Conservation (phyloP, 2,329 filamentous ascomycete species). For the Cercospora sp. region DNA sequence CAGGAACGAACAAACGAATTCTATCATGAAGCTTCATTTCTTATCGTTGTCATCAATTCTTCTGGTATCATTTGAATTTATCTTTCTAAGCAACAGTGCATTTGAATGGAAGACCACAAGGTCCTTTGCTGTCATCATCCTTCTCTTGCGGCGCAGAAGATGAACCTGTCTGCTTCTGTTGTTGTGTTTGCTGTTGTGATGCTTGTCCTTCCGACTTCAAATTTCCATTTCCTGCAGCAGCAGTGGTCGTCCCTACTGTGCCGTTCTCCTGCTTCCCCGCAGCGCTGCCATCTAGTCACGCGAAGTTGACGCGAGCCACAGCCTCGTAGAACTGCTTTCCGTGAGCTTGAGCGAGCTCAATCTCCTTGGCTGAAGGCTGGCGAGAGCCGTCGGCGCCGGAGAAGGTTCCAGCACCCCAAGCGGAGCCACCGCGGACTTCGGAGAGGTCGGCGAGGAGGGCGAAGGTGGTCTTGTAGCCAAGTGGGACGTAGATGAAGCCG, state of each 20-base stretch:
- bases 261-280: slow-evolving; percentile 32
- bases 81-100: slow-evolving; percentile 62
- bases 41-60: neutral
- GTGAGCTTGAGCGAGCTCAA: slow-evolving; percentile 77
- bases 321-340: slow-evolving; percentile 81
- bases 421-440: slow-evolving; percentile 81
- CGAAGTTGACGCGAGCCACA: slow-evolving; percentile 65
- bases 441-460: slow-evolving; percentile 65
- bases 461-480: slow-evolving; percentile 86
- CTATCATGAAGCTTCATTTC: neutral
- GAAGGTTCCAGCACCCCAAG: slow-evolving; percentile 95
- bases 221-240: slow-evolving; percentile 28
- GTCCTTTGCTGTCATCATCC: slow-evolving; percentile 60
- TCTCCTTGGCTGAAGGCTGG: slow-evolving; percentile 72
- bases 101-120: slow-evolving; percentile 75
- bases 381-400: slow-evolving; percentile 74
- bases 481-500: slow-evolving; percentile 93
- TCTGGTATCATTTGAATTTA: neutral
- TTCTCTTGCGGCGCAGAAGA: slow-evolving; percentile 33
- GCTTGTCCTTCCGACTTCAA: slow-evolving; percentile 26
- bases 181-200: slow-evolving; percentile 31
- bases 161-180: slow-evolving; percentile 28
- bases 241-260: slow-evolving; percentile 13
- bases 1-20: neutral
- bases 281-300: slow-evolving; percentile 73